Base-by-base conservation (phyloP, 306 rosid genomes). In the Cajanus cajan region DNA sequence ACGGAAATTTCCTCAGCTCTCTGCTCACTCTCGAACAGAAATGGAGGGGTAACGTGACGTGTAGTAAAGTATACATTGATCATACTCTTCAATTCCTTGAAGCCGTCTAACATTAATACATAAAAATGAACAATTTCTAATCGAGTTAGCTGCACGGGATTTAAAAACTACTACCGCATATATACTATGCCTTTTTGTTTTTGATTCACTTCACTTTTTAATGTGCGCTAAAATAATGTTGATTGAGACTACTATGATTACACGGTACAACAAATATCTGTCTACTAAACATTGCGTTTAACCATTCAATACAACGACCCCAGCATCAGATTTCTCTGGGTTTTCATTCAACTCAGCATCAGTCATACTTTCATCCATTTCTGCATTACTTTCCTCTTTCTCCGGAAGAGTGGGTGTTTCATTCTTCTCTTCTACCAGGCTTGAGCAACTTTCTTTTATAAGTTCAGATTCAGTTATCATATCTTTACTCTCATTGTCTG, bases 271-370 rank as follows among this genome's bases (percentile, higher is more conserved):
- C 40, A 79, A 64, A 72, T 66, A 72, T 64, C 4, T 37, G 40
- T 45, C 50, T 28, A 45, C 61, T 15, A 24, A 45, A 33, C 5
- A 68, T 79, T 48, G 68, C 16, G 22, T 28, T 76, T 79, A 89
- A 33, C 86, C 94, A 79, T 90, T 94, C 87, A 88, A 78, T 10
- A 86, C 68, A 37, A 82, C 15, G 67, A 86, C 77, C 80, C 85
- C 78, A n/a, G 77, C 40, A 54, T 59, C 87, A 4, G 84, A 47
- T 68, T 86, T 84, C 68, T 43, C 50, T 44, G 74, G 37, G 82
- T 80, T 68, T 64, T 65, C 87, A 65, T 85, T 62, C 69, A 73
- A 68, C 31, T 25, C 67, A 24, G 80, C 78, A 37, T 75, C 78
- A 48, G 36, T 55, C 41, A 36, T 63, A 36, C 52, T 54, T 52